Percentiles rank a stretch among this genome's conserved stretches.
Conservation (phyloP, 306 rosid genomes). For the Pyrus bretschneideri region DNA sequence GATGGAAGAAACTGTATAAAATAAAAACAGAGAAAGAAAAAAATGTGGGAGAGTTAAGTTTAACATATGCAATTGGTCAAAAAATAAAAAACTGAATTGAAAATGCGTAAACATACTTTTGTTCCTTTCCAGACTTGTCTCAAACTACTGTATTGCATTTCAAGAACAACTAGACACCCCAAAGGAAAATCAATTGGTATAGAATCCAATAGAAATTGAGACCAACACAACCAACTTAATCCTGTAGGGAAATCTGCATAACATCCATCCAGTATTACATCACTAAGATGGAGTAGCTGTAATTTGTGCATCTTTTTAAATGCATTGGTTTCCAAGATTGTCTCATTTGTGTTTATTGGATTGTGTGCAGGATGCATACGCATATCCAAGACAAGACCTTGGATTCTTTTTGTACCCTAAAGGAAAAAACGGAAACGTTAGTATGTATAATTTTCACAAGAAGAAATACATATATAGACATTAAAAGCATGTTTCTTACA, state of each 20-base stretch:
- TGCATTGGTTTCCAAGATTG: neutral
- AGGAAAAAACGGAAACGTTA: neutral
- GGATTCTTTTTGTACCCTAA: neutral
- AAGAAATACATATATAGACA: neutral
- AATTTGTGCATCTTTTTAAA: neutral
- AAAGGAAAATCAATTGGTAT: neutral
- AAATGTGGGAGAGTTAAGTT: too few relatives aligned
- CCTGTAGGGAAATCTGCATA: neutral
- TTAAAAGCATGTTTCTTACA: neutral
- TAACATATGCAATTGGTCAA: too few relatives aligned
- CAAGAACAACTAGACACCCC: neutral
- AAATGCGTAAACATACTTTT: neutral
- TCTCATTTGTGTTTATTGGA: neutral
- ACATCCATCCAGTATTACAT: neutral
- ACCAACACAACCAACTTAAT: constrained; percentile 4
- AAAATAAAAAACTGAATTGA: neutral
- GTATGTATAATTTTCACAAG: neutral
- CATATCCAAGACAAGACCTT: neutral
- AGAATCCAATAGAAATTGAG: neutral
- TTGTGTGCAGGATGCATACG: neutral
- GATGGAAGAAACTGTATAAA: too few relatives aligned
- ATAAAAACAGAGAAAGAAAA: too few relatives aligned
- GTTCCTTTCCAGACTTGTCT: neutral
- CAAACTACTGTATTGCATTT: constrained; percentile 4
- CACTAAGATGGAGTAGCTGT: neutral